phyloP scores from a whole-genome alignment of 2,329 filamentous ascomycete species.

The Fusarium anguioides region DNA sequence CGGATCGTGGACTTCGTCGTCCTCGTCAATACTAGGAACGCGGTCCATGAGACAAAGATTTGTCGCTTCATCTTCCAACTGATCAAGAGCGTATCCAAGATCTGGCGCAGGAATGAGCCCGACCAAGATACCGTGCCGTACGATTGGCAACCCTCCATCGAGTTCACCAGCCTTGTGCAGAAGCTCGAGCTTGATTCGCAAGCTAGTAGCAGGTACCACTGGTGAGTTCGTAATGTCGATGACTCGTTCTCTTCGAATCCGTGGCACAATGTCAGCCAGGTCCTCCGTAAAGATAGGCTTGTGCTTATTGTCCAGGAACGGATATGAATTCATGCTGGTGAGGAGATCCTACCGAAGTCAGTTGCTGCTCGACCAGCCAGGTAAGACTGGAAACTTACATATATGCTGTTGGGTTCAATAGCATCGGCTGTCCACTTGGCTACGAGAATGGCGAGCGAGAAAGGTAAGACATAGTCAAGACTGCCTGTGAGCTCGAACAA shows the following conservation, averaged over 20 bases:
- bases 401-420: constrained; percentile 93
- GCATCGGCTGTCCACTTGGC: constrained; percentile 99
- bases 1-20: constrained; percentile 72
- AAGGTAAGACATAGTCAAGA: constrained; percentile 93
- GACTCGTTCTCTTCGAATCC: constrained; percentile 77
- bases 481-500: constrained; percentile 96
- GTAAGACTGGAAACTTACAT: constrained; percentile 63
- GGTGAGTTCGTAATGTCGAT: constrained; percentile 91
- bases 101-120: constrained; percentile 95
- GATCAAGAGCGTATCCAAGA: constrained; percentile 91
- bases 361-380: neutral
- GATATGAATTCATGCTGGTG: constrained; percentile 97
- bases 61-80: constrained; percentile 78
- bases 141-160: constrained; percentile 89
- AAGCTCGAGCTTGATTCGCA: constrained; percentile 83
- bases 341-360: constrained; percentile 74
- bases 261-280: constrained; percentile 85
- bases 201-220: constrained; percentile 77
- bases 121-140: constrained; percentile 82
- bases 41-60: constrained; percentile 85
- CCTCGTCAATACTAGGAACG: constrained; percentile 70
- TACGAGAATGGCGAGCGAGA: constrained; percentile 89
- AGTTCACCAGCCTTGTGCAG: constrained; percentile 89
- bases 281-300: constrained; percentile 91
- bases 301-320: constrained; percentile 96